phyloP scores from a whole-genome alignment of 768 basidiomycete genomes.

The Lactarius trivialis region DNA sequence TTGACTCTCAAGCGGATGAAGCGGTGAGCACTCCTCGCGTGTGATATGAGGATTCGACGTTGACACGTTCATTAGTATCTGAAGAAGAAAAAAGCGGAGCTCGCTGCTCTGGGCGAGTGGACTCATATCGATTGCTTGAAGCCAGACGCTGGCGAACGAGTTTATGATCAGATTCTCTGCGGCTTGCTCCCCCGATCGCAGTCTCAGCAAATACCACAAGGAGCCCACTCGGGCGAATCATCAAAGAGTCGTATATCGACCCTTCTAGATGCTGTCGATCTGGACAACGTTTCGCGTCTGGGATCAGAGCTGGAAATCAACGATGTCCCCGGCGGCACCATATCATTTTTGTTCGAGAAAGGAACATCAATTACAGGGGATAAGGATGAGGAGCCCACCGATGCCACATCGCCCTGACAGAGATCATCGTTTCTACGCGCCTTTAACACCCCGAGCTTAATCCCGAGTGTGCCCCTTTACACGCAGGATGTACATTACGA shows the following conservation, averaged over 20 bases:
- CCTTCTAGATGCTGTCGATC: constrained; percentile 41
- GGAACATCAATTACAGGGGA: constrained; percentile 86
- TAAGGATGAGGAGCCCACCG: constrained; percentile 49
- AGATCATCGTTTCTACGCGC: not conserved
- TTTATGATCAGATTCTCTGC: constrained; percentile 63
- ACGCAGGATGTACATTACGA: not conserved
- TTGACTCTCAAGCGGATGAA: constrained; percentile 41
- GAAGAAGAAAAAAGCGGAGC: constrained; percentile 58
- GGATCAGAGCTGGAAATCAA: constrained; percentile 39
- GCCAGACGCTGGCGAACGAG: constrained; percentile 36
- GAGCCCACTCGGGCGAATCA: not conserved
- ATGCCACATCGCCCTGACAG: not conserved
- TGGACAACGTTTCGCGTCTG: constrained; percentile 40
- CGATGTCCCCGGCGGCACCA: constrained; percentile 53
- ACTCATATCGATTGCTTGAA: constrained; percentile 73
- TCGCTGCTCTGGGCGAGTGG: constrained; percentile 77
- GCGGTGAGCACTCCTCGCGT: constrained; percentile 36
- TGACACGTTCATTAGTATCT: constrained; percentile 41
- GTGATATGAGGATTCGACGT: constrained; percentile 16
- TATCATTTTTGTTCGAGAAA: constrained; percentile 75
- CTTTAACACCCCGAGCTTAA: not conserved
- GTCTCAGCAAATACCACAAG: constrained; percentile 11
- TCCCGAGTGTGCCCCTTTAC: not conserved
- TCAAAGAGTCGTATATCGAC: constrained; percentile 29
- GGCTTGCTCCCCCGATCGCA: constrained; percentile 35